Percentiles rank a stretch among this genome's conserved stretches.
Evolutionary conservation across 805 yeast species (phyloP).

Genomic region (Debaryomyces hansenii): DNA sequence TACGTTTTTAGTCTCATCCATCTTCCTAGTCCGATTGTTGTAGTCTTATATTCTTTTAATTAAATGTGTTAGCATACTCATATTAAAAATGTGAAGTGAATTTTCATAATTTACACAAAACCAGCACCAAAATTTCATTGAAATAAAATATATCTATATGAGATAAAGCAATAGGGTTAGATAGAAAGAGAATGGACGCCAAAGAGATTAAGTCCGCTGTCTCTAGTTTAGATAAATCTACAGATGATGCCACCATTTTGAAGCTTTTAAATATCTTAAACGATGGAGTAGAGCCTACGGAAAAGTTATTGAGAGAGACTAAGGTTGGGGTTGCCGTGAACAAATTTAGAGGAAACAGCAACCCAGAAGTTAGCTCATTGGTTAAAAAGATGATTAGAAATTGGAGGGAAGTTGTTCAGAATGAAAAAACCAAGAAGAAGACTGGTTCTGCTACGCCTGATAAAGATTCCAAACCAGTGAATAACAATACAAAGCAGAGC

Average conservation of each 20-base stretch:
- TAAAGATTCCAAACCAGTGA: conserved; percentile 9
- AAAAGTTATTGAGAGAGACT: conserved; percentile 82
- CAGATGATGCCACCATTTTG: conserved; percentile 59
- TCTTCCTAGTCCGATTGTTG: neutral
- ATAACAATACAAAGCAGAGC: conserved; percentile 9
- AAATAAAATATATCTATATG: too few relatives aligned
- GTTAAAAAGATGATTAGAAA: conserved; percentile 80
- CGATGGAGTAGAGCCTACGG: conserved; percentile 79
- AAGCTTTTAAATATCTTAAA: conserved; percentile 67
- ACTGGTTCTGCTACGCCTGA: conserved; percentile 9
- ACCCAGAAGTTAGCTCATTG: conserved; percentile 63
- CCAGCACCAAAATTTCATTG: too few relatives aligned
- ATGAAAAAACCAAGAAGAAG: conserved; percentile 52
- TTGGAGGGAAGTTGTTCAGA: conserved; percentile 89
- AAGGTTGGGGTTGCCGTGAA: conserved; percentile 97
- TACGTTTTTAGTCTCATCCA: conserved; percentile 35
- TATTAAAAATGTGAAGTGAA: too few relatives aligned
- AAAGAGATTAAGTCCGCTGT: conserved; percentile 71
- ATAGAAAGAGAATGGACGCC: conserved; percentile 51
- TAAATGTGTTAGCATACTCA: too few relatives aligned
- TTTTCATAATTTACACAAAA: too few relatives aligned
- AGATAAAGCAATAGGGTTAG: too few relatives aligned
- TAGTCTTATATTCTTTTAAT: too few relatives aligned
- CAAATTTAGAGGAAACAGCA: conserved; percentile 69
- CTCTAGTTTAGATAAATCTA: conserved; percentile 68